Conservation (phyloP, 768 basidiomycete species). For the Xanthoconium purpureum region DNA sequence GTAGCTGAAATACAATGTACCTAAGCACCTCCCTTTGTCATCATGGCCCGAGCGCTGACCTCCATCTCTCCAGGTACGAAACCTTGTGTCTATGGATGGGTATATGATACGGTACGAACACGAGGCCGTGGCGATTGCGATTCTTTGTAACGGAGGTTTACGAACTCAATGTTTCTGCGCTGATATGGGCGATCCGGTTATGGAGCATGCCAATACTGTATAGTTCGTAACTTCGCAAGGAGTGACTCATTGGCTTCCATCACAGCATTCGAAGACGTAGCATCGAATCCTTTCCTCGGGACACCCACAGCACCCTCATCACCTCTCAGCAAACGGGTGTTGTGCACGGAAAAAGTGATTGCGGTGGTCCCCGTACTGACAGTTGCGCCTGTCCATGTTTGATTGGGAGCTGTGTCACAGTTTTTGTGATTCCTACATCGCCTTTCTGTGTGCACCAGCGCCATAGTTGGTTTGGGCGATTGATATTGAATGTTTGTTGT, state of each 20-base stretch:
- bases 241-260: slow-evolving; percentile 1
- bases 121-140: background rate
- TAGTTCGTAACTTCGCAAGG: background rate
- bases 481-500: background rate
- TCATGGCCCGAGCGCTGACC: background rate
- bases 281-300: slow-evolving; percentile 7
- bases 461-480: background rate
- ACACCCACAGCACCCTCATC: slow-evolving; percentile 2
- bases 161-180: background rate
- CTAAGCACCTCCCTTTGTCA: background rate
- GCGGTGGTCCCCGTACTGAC: too few relatives aligned
- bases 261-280: background rate
- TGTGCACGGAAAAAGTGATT: background rate
- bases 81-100: background rate
- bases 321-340: background rate
- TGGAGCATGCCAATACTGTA: background rate
- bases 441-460: background rate
- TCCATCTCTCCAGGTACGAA: slow-evolving; percentile 19
- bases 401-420: background rate
- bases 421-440: background rate
- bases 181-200: slow-evolving; percentile 5
- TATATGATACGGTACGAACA: background rate
- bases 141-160: slow-evolving; percentile 1
- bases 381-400: background rate
- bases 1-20: background rate